Evolutionary conservation across 306 rosid genomes (phyloP), one percentile per base, ranked within the genome.

Genomic region (Mimosa bimucronata): DNA sequence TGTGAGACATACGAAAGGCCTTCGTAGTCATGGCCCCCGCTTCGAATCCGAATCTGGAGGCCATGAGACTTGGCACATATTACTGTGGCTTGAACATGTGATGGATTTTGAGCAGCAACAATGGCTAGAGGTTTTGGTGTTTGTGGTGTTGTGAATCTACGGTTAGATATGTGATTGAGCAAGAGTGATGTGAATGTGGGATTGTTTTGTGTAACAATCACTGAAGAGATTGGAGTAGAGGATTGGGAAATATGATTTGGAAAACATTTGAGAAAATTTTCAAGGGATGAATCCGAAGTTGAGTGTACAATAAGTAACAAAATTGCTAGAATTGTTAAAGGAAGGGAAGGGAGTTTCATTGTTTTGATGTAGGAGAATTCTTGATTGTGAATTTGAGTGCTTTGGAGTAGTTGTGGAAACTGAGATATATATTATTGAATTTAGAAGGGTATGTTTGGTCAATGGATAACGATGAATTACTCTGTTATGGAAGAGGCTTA

Each of bases 11-110:
- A 86, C 0, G 85, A 83, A 19, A 42, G 77, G 29, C 85, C 89
- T 2, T 83, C 87, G 0, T 62, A 80, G 37, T 86, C 89, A 15
- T 86, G 89, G 21, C 89, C 87, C 10, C 87, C 85, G 13, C 89
- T 83, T 44, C 87, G 77, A 44, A 80, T 80, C 29, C 87, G 71
- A 13, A 83, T 2, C 9, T 86, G 87, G 16, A 86, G 52, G 28
- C 28, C 23, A 40, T 6, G 42, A 6, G 31, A 1, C 28, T 52
- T 80, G 19, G 89, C 83, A 55, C 89, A 86, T 67, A 5, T 50
- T n/a, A 86, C 3, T 3, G 89, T 21, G 16, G 26, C 64, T 18
- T 83, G 89, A 3, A 80, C 81, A 1, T 80, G 83, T 0, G 1
- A 5, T 19, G 28, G 79, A 1, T n/a, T 0, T 0, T 5, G 2